A percentile compares a stretch with the other conserved stretches of the same genome.
phyloP scores from a whole-genome alignment of 2,329 filamentous ascomycete species.

The Zymoseptoria ardabiliae region DNA sequence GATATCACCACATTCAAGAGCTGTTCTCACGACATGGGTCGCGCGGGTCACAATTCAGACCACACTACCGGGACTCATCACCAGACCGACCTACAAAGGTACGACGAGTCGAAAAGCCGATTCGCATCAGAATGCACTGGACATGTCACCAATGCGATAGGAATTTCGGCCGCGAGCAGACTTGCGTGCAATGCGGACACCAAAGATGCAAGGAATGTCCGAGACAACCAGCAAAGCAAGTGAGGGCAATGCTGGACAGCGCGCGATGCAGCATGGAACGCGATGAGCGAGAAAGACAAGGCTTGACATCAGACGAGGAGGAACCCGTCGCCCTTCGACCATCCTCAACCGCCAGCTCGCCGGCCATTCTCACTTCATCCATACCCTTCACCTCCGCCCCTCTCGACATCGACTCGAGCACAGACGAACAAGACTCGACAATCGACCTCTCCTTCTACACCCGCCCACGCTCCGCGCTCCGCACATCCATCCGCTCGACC shows the following conservation, averaged over 20 bases:
- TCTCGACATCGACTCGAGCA: not conserved
- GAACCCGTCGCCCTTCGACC: slow-evolving; percentile 8
- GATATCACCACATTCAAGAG: slow-evolving; percentile 26
- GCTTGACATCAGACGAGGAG: not conserved
- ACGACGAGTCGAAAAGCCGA: slow-evolving; percentile 48
- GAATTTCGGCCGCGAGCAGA: slow-evolving; percentile 63
- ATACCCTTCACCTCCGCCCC: not conserved
- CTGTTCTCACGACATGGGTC: slow-evolving; percentile 40
- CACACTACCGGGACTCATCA: slow-evolving; percentile 7
- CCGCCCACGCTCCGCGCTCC: not conserved
- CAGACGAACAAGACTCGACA: not conserved
- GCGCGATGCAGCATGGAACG: slow-evolving; percentile 41
- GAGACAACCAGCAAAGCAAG: slow-evolving; percentile 62
- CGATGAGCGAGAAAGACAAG: not conserved
- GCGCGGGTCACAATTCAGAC: slow-evolving; percentile 18
- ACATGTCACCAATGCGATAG: slow-evolving; percentile 76
- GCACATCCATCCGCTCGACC: not conserved
- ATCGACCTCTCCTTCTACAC: not conserved
- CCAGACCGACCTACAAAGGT: slow-evolving; percentile 21
- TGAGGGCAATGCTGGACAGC: slow-evolving; percentile 45
- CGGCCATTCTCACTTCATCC: not conserved
- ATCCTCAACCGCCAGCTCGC: not conserved
- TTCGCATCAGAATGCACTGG: slow-evolving; percentile 69
- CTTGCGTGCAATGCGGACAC: slow-evolving; percentile 72
- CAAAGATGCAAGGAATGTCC: slow-evolving; percentile 72